Conservation (phyloP, 2,329 filamentous ascomycete genomes). For the Sclerotinia nivalis region DNA sequence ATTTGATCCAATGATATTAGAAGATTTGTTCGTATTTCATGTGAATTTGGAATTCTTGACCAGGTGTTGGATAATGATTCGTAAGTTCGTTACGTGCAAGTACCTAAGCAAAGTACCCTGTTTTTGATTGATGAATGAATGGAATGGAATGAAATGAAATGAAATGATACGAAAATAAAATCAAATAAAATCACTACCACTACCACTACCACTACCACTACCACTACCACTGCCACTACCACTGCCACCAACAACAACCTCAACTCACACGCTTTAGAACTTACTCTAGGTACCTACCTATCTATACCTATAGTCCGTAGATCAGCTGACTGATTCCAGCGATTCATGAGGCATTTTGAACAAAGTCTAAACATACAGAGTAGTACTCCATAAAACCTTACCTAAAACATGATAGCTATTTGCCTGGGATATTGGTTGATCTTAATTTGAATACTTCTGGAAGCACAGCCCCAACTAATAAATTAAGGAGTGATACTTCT, state of each 20-base stretch:
- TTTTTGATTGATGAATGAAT: background rate
- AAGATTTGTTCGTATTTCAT: background rate
- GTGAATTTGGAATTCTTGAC: background rate
- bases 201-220: background rate
- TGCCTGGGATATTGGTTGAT: constrained; percentile 4
- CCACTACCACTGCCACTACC: background rate
- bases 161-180: background rate
- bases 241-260: background rate
- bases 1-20: background rate
- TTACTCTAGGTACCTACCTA: background rate
- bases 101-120: too few relatives aligned
- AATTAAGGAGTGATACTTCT: constrained; percentile 4
- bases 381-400: background rate
- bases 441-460: constrained; percentile 13
- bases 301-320: background rate
- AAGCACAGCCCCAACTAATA: background rate
- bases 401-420: background rate
- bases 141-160: background rate
- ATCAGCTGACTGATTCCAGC: background rate
- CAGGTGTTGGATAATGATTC: background rate
- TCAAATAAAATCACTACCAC: too few relatives aligned
- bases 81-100: background rate
- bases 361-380: background rate
- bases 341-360: background rate
- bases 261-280: background rate